These are phyloP conservation scores for Globisporangium uncinulatum DNA, from an alignment of 352 stramenopile genomes.

Conservation along the genomic window DNA sequence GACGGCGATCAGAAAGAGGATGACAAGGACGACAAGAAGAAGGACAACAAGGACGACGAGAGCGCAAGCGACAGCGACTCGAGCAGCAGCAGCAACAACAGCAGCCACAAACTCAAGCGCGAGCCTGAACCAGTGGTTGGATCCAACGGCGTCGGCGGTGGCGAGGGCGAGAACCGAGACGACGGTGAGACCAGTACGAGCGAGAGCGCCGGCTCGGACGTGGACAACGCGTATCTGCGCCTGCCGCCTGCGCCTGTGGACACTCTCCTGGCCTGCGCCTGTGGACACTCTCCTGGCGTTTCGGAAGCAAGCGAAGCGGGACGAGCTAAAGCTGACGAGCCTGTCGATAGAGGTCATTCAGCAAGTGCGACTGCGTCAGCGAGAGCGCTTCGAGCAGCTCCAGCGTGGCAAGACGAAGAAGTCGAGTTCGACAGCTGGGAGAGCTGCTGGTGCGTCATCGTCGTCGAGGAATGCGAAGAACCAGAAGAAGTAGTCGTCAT, in stretches of 20 bases:
- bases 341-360: conserved; percentile 32
- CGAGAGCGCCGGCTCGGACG: conserved; percentile 45
- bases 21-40: conserved; percentile 6
- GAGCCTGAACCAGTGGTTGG: neutral
- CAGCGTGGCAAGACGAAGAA: conserved; percentile 29
- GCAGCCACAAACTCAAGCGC: neutral
- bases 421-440: conserved; percentile 11
- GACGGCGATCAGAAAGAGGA: conserved; percentile 3
- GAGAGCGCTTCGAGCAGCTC: conserved; percentile 29
- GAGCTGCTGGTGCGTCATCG: conserved; percentile 2
- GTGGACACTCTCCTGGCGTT: conserved; percentile 55
- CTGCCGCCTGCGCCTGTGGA: conserved; percentile 56
- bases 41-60: conserved; percentile 14
- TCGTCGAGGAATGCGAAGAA: conserved; percentile 24
- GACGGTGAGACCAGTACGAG: conserved; percentile 40
- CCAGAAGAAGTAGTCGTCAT: conserved; percentile 18
- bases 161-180: conserved; percentile 4
- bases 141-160: neutral
- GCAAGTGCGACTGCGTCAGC: conserved; percentile 27
- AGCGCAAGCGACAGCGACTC: conserved; percentile 24
- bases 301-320: conserved; percentile 40
- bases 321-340: conserved; percentile 47
- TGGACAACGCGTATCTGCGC: conserved; percentile 57
- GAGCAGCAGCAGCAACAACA: conserved; percentile 18
- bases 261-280: conserved; percentile 41